Evolutionary conservation across 2,329 filamentous ascomycete genomes (phyloP).

Genomic region (Fusarium sp.): DNA sequence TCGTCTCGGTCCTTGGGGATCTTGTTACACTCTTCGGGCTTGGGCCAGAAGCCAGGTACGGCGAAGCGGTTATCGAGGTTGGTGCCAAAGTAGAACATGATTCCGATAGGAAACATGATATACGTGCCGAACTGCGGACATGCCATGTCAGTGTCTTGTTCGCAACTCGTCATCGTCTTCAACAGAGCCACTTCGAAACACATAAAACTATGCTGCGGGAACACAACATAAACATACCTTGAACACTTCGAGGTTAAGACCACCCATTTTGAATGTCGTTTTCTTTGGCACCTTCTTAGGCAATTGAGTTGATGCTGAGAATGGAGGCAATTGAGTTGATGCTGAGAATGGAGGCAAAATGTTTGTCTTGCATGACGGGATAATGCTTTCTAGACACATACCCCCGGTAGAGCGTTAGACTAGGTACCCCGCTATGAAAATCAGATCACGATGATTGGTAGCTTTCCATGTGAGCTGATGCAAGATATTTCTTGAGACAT

Average conservation of each 20-base stretch:
- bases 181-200: not conserved
- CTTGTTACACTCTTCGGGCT: slow-evolving; percentile 77
- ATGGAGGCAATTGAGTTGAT: slow-evolving; percentile 18
- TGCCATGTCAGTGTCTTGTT: slow-evolving; percentile 3
- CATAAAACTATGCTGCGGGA: not conserved
- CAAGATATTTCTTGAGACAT: not conserved
- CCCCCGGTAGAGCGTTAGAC: slow-evolving; percentile 38
- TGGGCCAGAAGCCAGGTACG: slow-evolving; percentile 94
- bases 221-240: slow-evolving; percentile 68
- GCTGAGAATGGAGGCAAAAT: slow-evolving; percentile 30
- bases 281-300: not conserved
- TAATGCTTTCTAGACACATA: slow-evolving; percentile 32
- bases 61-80: slow-evolving; percentile 94
- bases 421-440: slow-evolving; percentile 22
- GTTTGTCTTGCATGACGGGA: slow-evolving; percentile 20
- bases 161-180: not conserved
- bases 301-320: slow-evolving; percentile 16
- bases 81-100: slow-evolving; percentile 99
- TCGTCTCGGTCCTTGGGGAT: slow-evolving; percentile 83
- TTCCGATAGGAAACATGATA: slow-evolving; percentile 97
- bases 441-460: slow-evolving; percentile 27
- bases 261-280: slow-evolving; percentile 64
- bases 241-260: slow-evolving; percentile 92
- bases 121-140: slow-evolving; percentile 89
- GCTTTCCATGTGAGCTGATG: not conserved